Base-by-base conservation (phyloP, 768 basidiomycete genomes). In the Lentinula detonsa region DNA sequence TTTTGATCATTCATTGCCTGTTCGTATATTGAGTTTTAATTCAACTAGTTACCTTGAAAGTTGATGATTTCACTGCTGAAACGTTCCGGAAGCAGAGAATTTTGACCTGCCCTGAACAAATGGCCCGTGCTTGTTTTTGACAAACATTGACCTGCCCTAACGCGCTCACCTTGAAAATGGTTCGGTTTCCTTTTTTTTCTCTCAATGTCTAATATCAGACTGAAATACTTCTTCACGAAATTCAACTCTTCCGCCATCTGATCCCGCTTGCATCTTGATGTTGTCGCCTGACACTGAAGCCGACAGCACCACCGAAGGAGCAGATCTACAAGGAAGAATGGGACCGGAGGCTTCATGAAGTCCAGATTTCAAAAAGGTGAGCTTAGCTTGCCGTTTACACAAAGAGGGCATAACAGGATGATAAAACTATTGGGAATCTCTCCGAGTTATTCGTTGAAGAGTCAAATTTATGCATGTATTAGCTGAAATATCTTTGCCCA, bases 351-450 rank as follows among this genome's bases (percentile, higher is more conserved):
- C 78, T 97, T 42, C 85, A 88, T 68, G 89, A 91, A 62, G 93
- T 94, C 8, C 83, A 84, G 62, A 85, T 95, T 46, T 82, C 90
- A 34, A 96, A 96, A 81, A 76, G 86, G 95, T 98, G 84, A 88
- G 94, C 88, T 13, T 57, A 59, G 52, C 60, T 57, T 65, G 62
- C 63, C 55, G 48, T 54, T 58, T 21, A 2, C 16, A 15, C 46
- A 49, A 11, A 11, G 58, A 11, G 35, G 18, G 23, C 8, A 3
- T 54, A 71, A 68, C 72, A 76, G 72, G 88, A 90, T 90, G 88
- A 90, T 73, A 82, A 73, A 78, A 73, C 16, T 4, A 88, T 81
- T 98, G 95, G 96, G 96, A 99, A 98, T 98, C 96, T 98, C 96
- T 95, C 96, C 88, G 94, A 93, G 55, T 74, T 63, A 69, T 73